Evolutionary conservation across 2,329 filamentous ascomycete genomes (phyloP).

Genomic region (Thermoascus crustaceus): DNA sequence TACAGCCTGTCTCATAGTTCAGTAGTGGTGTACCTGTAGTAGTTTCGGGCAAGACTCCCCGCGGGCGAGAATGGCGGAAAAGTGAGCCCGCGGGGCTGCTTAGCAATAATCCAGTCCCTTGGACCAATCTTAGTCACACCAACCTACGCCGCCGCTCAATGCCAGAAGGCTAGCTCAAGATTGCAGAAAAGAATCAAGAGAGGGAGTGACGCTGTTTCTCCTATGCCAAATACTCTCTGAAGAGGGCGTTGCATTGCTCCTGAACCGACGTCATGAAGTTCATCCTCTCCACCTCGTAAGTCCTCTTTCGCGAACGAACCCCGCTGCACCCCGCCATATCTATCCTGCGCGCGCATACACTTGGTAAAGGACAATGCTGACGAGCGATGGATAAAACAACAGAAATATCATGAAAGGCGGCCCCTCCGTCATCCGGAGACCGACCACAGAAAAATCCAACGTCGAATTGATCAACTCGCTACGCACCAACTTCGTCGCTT

Average conservation of each 20-base stretch:
- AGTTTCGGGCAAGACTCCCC: too few species aligned
- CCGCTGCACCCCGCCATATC: constrained; percentile 3
- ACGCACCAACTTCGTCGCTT: constrained; percentile 69
- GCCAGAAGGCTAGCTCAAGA: neutral
- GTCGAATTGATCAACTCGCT: constrained; percentile 86
- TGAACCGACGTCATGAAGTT: constrained; percentile 58
- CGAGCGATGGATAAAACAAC: constrained; percentile 7
- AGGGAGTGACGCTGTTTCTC: too few species aligned
- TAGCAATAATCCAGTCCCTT: constrained; percentile 12
- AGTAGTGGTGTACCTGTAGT: too few species aligned
- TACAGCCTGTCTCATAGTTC: too few species aligned
- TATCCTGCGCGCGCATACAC: neutral
- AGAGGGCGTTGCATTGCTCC: neutral
- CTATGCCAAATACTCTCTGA: too few species aligned
- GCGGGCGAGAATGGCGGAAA: too few species aligned
- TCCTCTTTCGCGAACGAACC: too few species aligned
- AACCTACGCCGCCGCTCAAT: neutral
- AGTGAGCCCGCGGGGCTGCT: constrained; percentile 18
- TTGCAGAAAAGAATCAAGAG: too few species aligned
- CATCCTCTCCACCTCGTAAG: constrained; percentile 78
- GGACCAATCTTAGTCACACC: neutral
- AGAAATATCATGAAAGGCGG: constrained; percentile 80
- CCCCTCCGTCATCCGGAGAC: constrained; percentile 74
- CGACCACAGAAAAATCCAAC: constrained; percentile 74
- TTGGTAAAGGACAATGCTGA: neutral